Conservation (phyloP, 192 early-diverging fungal genomes). For the Neocallimastix lanati region DNA sequence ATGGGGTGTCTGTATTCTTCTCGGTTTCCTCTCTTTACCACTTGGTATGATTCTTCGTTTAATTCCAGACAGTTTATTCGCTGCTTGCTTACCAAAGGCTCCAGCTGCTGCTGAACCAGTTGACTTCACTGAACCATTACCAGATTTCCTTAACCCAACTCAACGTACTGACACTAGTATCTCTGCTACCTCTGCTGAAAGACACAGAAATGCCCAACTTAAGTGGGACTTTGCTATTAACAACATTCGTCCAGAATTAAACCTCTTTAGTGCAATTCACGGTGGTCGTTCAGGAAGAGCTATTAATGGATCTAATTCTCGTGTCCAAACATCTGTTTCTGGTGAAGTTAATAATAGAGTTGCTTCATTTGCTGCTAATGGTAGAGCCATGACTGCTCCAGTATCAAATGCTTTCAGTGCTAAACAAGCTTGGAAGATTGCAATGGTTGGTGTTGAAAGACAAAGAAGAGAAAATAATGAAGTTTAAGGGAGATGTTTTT, state of each 20-base stretch:
- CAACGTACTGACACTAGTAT: not conserved
- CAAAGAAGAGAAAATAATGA: not conserved
- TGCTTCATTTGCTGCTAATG: not conserved
- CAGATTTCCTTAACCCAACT: not conserved
- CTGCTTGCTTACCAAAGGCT: not conserved
- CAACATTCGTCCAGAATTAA: not conserved
- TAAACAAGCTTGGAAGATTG: not conserved
- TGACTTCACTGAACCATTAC: not conserved
- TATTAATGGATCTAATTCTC: not conserved
- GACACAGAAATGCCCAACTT: not conserved
- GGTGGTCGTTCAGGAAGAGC: not conserved
- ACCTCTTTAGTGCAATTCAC: not conserved
- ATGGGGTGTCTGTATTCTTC: constrained; percentile 66
- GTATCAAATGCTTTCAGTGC: not conserved
- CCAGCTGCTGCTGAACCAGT: not conserved
- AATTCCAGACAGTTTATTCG: constrained; percentile 39
- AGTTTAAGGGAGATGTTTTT: not conserved
- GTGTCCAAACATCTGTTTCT: not conserved
- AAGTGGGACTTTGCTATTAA: not conserved
- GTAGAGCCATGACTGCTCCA: not conserved
- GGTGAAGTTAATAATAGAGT: not conserved
- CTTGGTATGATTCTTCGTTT: constrained; percentile 74
- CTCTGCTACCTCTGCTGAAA: not conserved
- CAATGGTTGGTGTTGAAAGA: not conserved
- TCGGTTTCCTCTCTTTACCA: constrained; percentile 64